Evolutionary conservation across 1,139 yeast species (phyloP).

Genomic region (Magnusiomyces suaveolens): DNA sequence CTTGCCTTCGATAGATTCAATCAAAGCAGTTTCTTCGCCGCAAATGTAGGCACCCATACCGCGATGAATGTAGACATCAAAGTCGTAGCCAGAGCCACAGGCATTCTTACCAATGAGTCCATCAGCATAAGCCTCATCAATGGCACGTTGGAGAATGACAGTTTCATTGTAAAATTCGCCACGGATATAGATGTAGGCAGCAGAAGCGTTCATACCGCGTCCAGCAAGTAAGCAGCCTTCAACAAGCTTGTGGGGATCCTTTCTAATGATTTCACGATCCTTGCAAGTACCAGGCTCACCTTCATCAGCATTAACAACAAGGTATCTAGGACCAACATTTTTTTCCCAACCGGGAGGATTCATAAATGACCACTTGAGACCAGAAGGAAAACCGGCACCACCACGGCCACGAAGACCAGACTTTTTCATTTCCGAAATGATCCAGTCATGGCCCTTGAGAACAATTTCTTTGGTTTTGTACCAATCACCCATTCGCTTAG

Average conservation of each 20-base stretch:
- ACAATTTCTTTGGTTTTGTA: slow-evolving; percentile 78
- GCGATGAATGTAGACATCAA: slow-evolving; percentile 73
- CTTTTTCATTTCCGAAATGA: slow-evolving; percentile 73
- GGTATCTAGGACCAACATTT: slow-evolving; percentile 72
- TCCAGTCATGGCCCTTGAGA: slow-evolving; percentile 78
- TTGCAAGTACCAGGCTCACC: slow-evolving; percentile 93
- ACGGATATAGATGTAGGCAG: slow-evolving; percentile 80
- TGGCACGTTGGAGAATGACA: slow-evolving; percentile 59
- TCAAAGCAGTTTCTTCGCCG: slow-evolving; percentile 84
- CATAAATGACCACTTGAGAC: slow-evolving; percentile 87
- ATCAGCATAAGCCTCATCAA: slow-evolving; percentile 73
- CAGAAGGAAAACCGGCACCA: slow-evolving; percentile 89
- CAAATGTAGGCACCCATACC: slow-evolving; percentile 90
- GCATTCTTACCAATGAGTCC: slow-evolving; percentile 76
- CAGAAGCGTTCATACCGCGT: slow-evolving; percentile 86
- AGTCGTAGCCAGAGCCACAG: slow-evolving; percentile 76
- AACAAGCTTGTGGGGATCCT: slow-evolving; percentile 81
- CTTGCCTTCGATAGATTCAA: slow-evolving; percentile 81
- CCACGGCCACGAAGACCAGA: slow-evolving; percentile 87
- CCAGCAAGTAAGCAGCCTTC: slow-evolving; percentile 85
- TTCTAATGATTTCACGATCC: slow-evolving; percentile 80
- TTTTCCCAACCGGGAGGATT: slow-evolving; percentile 93
- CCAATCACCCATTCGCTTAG: slow-evolving; percentile 82
- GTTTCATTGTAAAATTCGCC: slow-evolving; percentile 84
- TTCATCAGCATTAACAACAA: slow-evolving; percentile 85